Evolutionary conservation across 345 rosid genomes (phyloP).

Genomic region (Arabidopsis thaliana): TAIR10.1 NC_003075.7:17977001-17977500

Average conservation of each 20-base stretch:
- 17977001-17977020: slow-evolving; percentile 53
- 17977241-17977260: slow-evolving; percentile 83
- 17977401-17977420: slow-evolving; percentile 23
- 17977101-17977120: neutral
- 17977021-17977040: slow-evolving; percentile 95
- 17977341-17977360: slow-evolving; percentile 53
- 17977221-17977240: slow-evolving; percentile 92
- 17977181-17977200: slow-evolving; percentile 90
- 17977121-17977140: slow-evolving; percentile 7
- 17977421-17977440: slow-evolving; percentile 91
- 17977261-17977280: slow-evolving; percentile 64
- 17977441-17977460: slow-evolving; percentile 97
- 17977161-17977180: slow-evolving; percentile 90
- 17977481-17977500: slow-evolving; percentile 77
- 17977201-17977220: slow-evolving; percentile 70
- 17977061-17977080: slow-evolving; percentile 46
- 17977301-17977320: slow-evolving; percentile 71
- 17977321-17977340: slow-evolving; percentile 87
- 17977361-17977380: neutral
- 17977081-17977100: slow-evolving; percentile 43
- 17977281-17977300: slow-evolving; percentile 68
- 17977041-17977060: slow-evolving; percentile 50
- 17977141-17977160: slow-evolving; percentile 40
- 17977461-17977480: slow-evolving; percentile 88
- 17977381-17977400: neutral